Percentiles rank a stretch among this genome's conserved stretches.
Conservation (phyloP, 257 asterid genomes). For the Schizonepeta tenuifolia region DNA sequence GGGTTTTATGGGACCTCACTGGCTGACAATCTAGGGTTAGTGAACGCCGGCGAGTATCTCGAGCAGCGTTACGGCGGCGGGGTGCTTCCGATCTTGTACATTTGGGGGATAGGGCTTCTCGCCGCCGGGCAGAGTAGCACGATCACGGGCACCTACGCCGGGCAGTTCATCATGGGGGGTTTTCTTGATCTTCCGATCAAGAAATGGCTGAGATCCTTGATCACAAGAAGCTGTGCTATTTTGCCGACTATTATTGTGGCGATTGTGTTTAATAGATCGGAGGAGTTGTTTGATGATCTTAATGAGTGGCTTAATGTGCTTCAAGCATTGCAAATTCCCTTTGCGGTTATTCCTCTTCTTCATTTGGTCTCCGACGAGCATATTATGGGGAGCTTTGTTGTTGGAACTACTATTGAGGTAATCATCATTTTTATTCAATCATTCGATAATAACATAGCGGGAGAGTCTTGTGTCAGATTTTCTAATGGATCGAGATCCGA, state of each 20-base stretch:
- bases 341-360: constrained; percentile 72
- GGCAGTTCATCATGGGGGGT: constrained; percentile 83
- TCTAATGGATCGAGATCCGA: too few relatives aligned
- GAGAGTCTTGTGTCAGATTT: too few relatives aligned
- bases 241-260: constrained; percentile 65
- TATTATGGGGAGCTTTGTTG: constrained; percentile 65
- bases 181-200: constrained; percentile 64
- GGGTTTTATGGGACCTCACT: constrained; percentile 59
- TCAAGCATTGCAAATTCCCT: constrained; percentile 80
- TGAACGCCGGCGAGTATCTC: constrained; percentile 70
- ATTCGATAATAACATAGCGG: too few relatives aligned
- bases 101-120: constrained; percentile 74
- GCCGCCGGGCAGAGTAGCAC: constrained; percentile 90
- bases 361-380: constrained; percentile 64
- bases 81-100: constrained; percentile 58
- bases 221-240: constrained; percentile 77
- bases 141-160: constrained; percentile 78
- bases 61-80: constrained; percentile 67
- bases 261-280: constrained; percentile 61
- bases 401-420: constrained; percentile 65
- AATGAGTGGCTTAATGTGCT: constrained; percentile 77
- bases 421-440: neutral
- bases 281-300: constrained; percentile 63
- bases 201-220: constrained; percentile 75
- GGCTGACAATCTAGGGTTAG: constrained; percentile 59